These are phyloP conservation scores for Pseudogymnoascus sp. DNA, from an alignment of 2,329 filamentous ascomycete species.

Conservation along the genomic window DNA sequence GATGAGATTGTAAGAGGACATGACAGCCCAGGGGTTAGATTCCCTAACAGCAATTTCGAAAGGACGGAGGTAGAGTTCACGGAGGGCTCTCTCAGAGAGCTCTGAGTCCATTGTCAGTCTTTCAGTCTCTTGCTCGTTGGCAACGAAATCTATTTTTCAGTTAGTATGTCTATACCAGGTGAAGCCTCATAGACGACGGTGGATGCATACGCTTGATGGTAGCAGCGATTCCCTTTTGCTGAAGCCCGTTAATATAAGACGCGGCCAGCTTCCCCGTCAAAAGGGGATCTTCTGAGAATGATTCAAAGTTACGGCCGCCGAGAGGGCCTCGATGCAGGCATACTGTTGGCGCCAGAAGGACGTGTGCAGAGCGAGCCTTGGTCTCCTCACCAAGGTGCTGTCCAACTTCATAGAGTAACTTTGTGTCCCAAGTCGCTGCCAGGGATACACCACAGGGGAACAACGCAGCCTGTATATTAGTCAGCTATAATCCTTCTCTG, in stretches of 20 bases:
- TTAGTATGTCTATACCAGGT: conserved; percentile 11
- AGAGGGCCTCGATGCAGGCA: conserved; percentile 76
- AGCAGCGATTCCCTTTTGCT: conserved; percentile 64
- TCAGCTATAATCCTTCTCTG: conserved; percentile 2
- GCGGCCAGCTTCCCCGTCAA: conserved; percentile 67
- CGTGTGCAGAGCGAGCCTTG: conserved; percentile 63
- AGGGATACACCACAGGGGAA: conserved; percentile 74
- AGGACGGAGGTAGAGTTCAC: conserved; percentile 65
- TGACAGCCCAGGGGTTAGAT: conserved; percentile 60
- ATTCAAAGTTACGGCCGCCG: conserved; percentile 81
- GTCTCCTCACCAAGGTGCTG: conserved; percentile 62
- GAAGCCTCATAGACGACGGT: not conserved
- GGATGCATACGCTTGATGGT: conserved; percentile 61
- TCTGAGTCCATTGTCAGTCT: conserved; percentile 56
- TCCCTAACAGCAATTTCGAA: conserved; percentile 66
- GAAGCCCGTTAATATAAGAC: conserved; percentile 63
- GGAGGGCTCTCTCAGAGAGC: conserved; percentile 54
- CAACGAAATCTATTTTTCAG: conserved; percentile 47
- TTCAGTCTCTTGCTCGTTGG: conserved; percentile 66
- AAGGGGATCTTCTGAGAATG: conserved; percentile 74
- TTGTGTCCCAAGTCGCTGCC: conserved; percentile 69
- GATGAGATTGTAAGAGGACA: conserved; percentile 60
- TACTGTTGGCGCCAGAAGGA: conserved; percentile 68
- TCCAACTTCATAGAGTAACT: conserved; percentile 61
- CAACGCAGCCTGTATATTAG: conserved; percentile 51